Evolutionary conservation across 306 rosid species (phyloP), one percentile per base, ranked within the genome.

Genomic region (Canavalia gladiata): DNA sequence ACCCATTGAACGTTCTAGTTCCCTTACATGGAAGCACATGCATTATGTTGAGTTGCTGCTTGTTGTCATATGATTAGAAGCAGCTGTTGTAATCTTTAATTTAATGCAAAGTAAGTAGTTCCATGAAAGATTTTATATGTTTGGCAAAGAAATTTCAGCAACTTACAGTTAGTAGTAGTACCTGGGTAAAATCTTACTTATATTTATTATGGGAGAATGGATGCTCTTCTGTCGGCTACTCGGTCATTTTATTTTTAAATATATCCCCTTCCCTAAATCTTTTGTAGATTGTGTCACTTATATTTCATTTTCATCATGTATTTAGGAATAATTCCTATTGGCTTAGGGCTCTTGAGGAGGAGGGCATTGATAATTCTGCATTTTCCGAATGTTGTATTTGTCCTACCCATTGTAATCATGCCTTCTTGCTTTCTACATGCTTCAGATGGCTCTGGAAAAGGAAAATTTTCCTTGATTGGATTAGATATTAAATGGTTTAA

Each of bases 401-500:
- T 45, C 74, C 35, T 56, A 18, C 2, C 1, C 50, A 9, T 51
- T 39, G 25, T 41, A n/a, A 29, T 28, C 41, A 35, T 74, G 31
- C 47, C 28, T 60, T 33, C 42, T 51, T 62, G 42, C 68, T 69
- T 54, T 45, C 11, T n/a, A 30, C 37, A 39, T 13, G 58, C 63
- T 51, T 33, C 2, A 10, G 11, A 56, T 62, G 82, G 12, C 45
- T 5, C 7, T 50, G 73, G 73, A 49, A 66, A 75, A 35, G 67
- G 62, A 70, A 59, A 74, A 29, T 6, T 50, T 45, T 85, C 50
- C 55, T 57, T 66, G 8, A 18, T 50, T 64, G 62, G 55, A 31
- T 65, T 66, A 47, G 54, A 49, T 81, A 3, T 45, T 72, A 39
- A 68, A 12, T 60, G 47, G 43, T 84, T 79, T 33, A 25, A 13